These are phyloP conservation scores for Suillus hirtellus DNA, from an alignment of 768 basidiomycete genomes.

Conservation along the genomic window DNA sequence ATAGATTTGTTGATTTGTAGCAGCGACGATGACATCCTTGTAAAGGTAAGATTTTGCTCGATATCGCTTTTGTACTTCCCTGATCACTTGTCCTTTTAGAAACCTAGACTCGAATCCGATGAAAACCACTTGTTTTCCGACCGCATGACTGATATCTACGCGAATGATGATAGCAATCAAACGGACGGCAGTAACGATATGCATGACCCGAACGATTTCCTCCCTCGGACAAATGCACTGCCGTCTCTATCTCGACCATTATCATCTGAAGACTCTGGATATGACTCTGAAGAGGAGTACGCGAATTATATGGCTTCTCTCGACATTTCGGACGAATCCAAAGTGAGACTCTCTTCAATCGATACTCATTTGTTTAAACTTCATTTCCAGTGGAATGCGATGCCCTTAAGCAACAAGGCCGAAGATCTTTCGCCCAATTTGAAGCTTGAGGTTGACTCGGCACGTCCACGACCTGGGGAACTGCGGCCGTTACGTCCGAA, in stretches of 20 bases:
- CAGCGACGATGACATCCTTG: slow-evolving; percentile 26
- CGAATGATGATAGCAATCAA: neutral
- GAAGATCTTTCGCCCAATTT: slow-evolving; percentile 29
- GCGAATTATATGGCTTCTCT: slow-evolving; percentile 26
- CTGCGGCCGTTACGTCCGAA: slow-evolving; percentile 15
- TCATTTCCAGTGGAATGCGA: slow-evolving; percentile 25
- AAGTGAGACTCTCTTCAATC: slow-evolving; percentile 18
- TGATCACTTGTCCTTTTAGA: slow-evolving; percentile 19
- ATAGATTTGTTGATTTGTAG: slow-evolving; percentile 27
- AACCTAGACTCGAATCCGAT: slow-evolving; percentile 15
- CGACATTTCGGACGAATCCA: slow-evolving; percentile 31
- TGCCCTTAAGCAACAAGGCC: slow-evolving; percentile 31
- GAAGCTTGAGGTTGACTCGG: slow-evolving; percentile 3
- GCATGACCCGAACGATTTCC: neutral
- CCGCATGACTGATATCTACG: neutral
- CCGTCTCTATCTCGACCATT: neutral
- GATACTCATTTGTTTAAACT: neutral
- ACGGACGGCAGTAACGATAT: neutral
- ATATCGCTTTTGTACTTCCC: neutral
- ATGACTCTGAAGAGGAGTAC: slow-evolving; percentile 26
- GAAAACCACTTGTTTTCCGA: neutral
- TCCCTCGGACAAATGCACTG: neutral
- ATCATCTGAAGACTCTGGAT: neutral
- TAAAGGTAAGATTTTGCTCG: slow-evolving; percentile 21
- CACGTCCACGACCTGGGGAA: slow-evolving; percentile 7